Percentiles rank a stretch among this genome's conserved stretches.
Conservation (phyloP, 2,329 filamentous ascomycete genomes). For the Pyrenophora tritici-repentis region DNA sequence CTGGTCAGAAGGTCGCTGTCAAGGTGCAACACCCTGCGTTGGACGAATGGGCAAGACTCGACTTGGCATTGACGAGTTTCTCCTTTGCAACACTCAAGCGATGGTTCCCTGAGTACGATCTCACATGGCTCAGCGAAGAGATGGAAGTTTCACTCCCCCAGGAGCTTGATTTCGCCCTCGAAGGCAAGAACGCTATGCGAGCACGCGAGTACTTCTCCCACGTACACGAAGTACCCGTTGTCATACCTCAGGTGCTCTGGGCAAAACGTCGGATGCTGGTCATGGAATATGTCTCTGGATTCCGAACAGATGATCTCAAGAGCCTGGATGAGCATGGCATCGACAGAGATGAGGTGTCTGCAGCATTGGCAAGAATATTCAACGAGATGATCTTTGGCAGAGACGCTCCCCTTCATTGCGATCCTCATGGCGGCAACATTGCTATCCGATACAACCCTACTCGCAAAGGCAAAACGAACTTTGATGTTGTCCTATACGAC, state of each 20-base stretch:
- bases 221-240: conserved; percentile 74
- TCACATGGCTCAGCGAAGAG: conserved; percentile 92
- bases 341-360: conserved; percentile 93
- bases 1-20: conserved; percentile 85
- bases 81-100: conserved; percentile 88
- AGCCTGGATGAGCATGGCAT: conserved; percentile 87
- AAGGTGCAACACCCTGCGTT: conserved; percentile 94
- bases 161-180: conserved; percentile 86
- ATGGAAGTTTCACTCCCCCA: conserved; percentile 90
- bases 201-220: conserved; percentile 80
- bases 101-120: conserved; percentile 96
- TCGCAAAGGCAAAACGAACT: conserved; percentile 69
- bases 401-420: conserved; percentile 88
- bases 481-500: conserved; percentile 95
- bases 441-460: conserved; percentile 79
- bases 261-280: conserved; percentile 87
- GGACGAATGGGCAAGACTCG: conserved; percentile 86
- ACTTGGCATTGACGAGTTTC: conserved; percentile 82
- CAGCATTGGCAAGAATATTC: conserved; percentile 87
- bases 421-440: conserved; percentile 95
- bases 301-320: conserved; percentile 83
- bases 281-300: conserved; percentile 90
- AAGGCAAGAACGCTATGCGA: conserved; percentile 81
- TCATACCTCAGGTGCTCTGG: conserved; percentile 90
- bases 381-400: conserved; percentile 99